Percentiles rank a stretch among this genome's conserved stretches.
Conservation (phyloP, 768 basidiomycete genomes). For the Lactarius sanguifluus region DNA sequence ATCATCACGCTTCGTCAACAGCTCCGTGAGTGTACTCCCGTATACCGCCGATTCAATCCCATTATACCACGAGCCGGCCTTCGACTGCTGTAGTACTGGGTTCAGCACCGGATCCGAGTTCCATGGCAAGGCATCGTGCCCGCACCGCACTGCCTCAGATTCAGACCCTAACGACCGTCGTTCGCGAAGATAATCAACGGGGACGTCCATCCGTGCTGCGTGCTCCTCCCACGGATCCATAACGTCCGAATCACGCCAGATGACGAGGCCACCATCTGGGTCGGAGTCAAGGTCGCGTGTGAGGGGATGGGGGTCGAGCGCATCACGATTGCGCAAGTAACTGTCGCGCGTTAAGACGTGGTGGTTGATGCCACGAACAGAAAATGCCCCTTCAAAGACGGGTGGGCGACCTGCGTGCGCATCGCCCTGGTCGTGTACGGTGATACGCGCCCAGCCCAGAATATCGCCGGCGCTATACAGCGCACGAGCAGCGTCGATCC, state of each 20-base stretch:
- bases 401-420: slow-evolving; percentile 47
- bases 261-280: slow-evolving; percentile 56
- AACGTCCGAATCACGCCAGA: slow-evolving; percentile 74
- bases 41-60: slow-evolving; percentile 37
- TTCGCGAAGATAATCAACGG: slow-evolving; percentile 19
- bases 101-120: slow-evolving; percentile 61
- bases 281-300: slow-evolving; percentile 37
- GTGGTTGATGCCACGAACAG: slow-evolving; percentile 61
- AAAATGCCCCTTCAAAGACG: slow-evolving; percentile 75
- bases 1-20: slow-evolving; percentile 53
- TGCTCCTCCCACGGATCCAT: slow-evolving; percentile 54
- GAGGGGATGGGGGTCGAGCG: slow-evolving; percentile 47
- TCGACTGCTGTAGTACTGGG: slow-evolving; percentile 45
- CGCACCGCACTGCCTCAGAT: slow-evolving; percentile 48
- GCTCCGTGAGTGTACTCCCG: slow-evolving; percentile 36
- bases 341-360: slow-evolving; percentile 71
- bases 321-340: slow-evolving; percentile 61
- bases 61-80: slow-evolving; percentile 40
- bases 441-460: slow-evolving; percentile 77
- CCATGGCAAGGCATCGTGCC: slow-evolving; percentile 67
- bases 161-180: slow-evolving; percentile 11
- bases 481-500: slow-evolving; percentile 61
- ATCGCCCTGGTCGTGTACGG: slow-evolving; percentile 64
- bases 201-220: slow-evolving; percentile 34
- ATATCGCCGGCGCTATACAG: slow-evolving; percentile 45